Evolutionary conservation across 1,284 basidiomycete genomes (phyloP).

Genomic region (Coriolopsis trogii): DNA sequence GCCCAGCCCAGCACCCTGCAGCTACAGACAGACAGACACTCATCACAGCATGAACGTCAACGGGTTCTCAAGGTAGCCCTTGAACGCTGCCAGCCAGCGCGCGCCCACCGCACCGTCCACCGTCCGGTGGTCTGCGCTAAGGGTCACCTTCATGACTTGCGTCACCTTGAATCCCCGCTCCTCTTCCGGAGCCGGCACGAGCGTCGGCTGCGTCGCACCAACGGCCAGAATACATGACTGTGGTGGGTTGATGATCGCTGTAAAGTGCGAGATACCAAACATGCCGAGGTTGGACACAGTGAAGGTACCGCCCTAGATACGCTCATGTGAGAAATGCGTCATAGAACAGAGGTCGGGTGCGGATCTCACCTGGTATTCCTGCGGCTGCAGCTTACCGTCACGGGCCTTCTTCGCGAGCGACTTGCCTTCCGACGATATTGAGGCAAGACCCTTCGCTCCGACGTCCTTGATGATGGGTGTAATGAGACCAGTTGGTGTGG

Average conservation of each 20-base stretch:
- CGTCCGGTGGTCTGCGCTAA: slow-evolving; percentile 94
- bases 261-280: slow-evolving; percentile 95
- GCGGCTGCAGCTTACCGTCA: slow-evolving; percentile 93
- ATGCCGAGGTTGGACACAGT: slow-evolving; percentile 99
- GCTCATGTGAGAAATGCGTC: too few relatives aligned
- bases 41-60: slow-evolving; percentile 87
- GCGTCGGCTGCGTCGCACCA: slow-evolving; percentile 83
- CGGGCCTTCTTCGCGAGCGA: slow-evolving; percentile 92
- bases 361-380: slow-evolving; percentile 86
- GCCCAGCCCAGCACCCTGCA: slow-evolving; percentile 10
- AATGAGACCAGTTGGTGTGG: slow-evolving; percentile 95
- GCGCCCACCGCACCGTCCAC: slow-evolving; percentile 94
- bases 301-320: slow-evolving; percentile 95
- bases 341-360: too few relatives aligned
- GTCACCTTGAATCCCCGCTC: slow-evolving; percentile 93
- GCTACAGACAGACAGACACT: neutral
- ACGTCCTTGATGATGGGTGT: slow-evolving; percentile 97
- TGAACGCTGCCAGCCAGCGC: slow-evolving; percentile 92
- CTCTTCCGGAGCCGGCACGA: slow-evolving; percentile 88
- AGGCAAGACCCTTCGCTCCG: slow-evolving; percentile 88
- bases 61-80: slow-evolving; percentile 97
- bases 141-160: slow-evolving; percentile 94
- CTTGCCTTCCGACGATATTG: slow-evolving; percentile 93
- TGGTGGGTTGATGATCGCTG: slow-evolving; percentile 99
- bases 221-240: slow-evolving; percentile 98